Conservation (phyloP, 306 rosid species). For the Vigna nakashimae region DNA sequence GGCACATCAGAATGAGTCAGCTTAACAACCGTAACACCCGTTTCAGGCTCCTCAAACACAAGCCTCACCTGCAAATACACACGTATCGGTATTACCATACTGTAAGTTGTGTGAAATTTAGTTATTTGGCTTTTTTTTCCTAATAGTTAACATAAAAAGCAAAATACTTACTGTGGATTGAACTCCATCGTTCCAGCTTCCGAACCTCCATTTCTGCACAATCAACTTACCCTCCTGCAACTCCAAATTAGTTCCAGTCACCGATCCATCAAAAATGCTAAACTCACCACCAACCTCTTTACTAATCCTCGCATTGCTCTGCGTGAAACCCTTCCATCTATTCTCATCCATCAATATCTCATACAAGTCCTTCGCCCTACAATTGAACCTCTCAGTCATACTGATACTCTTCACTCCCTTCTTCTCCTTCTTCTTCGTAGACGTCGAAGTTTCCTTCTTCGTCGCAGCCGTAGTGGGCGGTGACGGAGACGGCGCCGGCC, state of each 20-base stretch:
- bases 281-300: slow-evolving; percentile 93
- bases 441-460: slow-evolving; percentile 32
- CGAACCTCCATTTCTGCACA: slow-evolving; percentile 91
- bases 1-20: slow-evolving; percentile 85
- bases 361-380: slow-evolving; percentile 74
- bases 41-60: slow-evolving; percentile 83
- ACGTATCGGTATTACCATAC: neutral
- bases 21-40: slow-evolving; percentile 78
- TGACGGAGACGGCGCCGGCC: neutral
- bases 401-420: slow-evolving; percentile 74
- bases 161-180: slow-evolving; percentile 61
- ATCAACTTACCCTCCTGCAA: slow-evolving; percentile 82
- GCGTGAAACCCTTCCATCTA: slow-evolving; percentile 95
- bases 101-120: neutral
- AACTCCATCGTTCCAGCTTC: slow-evolving; percentile 87
- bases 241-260: slow-evolving; percentile 80
- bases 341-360: slow-evolving; percentile 98
- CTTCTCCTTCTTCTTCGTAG: slow-evolving; percentile 50
- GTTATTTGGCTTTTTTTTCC: neutral
- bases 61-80: slow-evolving; percentile 72
- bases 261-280: slow-evolving; percentile 87
- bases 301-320: slow-evolving; percentile 89
- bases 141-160: neutral
- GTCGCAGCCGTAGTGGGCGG: neutral
- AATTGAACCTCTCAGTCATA: slow-evolving; percentile 89